These are phyloP conservation scores for Senna siamea DNA, from an alignment of 306 rosid genomes.

Conservation along the genomic window DNA sequence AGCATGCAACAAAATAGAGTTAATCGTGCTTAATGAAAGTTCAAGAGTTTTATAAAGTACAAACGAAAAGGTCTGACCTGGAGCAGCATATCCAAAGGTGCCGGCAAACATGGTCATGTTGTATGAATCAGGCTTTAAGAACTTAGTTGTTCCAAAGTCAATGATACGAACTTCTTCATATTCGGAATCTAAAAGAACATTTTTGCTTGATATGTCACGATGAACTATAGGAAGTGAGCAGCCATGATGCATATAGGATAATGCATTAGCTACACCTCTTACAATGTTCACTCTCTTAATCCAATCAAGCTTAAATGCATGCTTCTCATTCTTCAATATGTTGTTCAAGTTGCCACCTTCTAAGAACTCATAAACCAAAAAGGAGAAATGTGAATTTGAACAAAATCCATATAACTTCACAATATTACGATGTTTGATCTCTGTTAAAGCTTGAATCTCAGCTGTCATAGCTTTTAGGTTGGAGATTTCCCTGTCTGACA, in stretches of 20 bases:
- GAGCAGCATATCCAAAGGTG: conserved; percentile 1
- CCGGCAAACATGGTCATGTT: background rate
- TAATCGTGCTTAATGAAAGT: no score
- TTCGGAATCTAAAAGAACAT: background rate
- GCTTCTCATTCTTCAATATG: no score
- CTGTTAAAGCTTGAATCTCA: background rate
- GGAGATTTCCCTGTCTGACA: conserved; percentile 10
- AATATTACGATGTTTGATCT: no score
- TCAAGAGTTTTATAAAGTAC: background rate
- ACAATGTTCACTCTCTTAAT: background rate
- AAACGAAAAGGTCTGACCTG: background rate
- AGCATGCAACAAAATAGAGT: no score
- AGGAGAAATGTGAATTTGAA: no score
- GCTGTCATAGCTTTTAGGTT: conserved; percentile 21
- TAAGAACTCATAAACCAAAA: no score
- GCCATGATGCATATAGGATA: background rate
- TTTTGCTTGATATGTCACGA: conserved; percentile 10
- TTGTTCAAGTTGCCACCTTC: no score
- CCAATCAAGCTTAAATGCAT: background rate
- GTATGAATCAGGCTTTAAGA: background rate
- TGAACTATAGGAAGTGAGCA: conserved; percentile 3
- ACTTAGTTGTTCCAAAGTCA: background rate
- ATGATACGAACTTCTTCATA: background rate
- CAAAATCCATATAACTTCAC: no score
- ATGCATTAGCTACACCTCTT: background rate